These are phyloP conservation scores for Exophiala dermatitidis DNA, from an alignment of 2,329 filamentous ascomycete species.

Conservation along the genomic window DNA sequence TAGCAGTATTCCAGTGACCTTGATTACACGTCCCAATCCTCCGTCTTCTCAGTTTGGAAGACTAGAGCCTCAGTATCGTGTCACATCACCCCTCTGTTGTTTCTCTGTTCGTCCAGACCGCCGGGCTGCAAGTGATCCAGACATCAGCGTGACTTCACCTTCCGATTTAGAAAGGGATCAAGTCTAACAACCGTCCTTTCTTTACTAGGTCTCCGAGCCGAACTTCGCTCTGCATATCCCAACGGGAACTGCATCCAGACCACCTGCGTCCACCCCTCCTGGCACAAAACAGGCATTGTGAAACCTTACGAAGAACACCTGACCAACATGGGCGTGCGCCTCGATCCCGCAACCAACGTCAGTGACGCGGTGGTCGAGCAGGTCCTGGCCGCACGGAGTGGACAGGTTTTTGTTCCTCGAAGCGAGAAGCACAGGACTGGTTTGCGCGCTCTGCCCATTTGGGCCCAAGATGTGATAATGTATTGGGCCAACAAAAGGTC, in stretches of 20 bases:
- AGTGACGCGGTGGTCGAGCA: constrained; percentile 51
- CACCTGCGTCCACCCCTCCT: constrained; percentile 24
- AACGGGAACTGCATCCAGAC: constrained; percentile 21
- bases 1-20: background rate
- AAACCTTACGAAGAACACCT: constrained; percentile 48
- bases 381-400: constrained; percentile 22
- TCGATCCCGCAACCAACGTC: constrained; percentile 33
- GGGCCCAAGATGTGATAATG: constrained; percentile 21
- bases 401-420: constrained; percentile 24
- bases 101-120: no score
- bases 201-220: constrained; percentile 40
- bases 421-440: constrained; percentile 7
- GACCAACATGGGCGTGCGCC: constrained; percentile 45
- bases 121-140: no score
- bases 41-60: no score
- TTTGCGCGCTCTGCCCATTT: constrained; percentile 16
- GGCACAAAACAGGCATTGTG: constrained; percentile 23
- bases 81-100: no score
- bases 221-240: constrained; percentile 50
- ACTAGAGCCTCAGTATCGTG: no score
- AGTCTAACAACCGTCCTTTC: no score
- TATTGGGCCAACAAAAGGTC: constrained; percentile 1
- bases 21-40: background rate
- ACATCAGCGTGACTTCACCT: no score
- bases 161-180: no score